These are phyloP conservation scores for Tetrapisispora fleetii DNA, from an alignment of 805 yeast genomes.

Conservation along the genomic window DNA sequence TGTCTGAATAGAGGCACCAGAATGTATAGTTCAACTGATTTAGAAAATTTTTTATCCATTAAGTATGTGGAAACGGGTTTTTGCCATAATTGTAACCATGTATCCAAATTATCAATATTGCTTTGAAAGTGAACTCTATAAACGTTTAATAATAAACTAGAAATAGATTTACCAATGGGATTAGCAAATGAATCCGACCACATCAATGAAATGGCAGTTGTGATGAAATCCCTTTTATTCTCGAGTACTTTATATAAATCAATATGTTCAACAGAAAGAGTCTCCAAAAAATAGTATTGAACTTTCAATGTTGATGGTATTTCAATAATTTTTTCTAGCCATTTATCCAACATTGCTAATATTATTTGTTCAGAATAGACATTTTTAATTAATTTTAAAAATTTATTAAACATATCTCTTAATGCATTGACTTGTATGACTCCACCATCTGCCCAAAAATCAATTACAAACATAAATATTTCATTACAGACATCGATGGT, in stretches of 20 bases:
- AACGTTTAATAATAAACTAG: conserved; percentile 31
- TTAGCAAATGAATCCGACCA: conserved; percentile 52
- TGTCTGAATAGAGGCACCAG: conserved; percentile 51
- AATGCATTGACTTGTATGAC: conserved; percentile 64
- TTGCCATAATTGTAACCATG: conserved; percentile 49
- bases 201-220: conserved; percentile 40
- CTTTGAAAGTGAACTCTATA: conserved; percentile 25
- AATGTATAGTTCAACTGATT: conserved; percentile 48
- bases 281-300: conserved; percentile 50
- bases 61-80: conserved; percentile 31
- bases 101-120: conserved; percentile 3
- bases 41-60: conserved; percentile 25
- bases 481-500: conserved; percentile 19
- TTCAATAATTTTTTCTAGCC: conserved; percentile 38
- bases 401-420: conserved; percentile 47
- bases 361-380: conserved; percentile 14
- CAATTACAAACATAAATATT: conserved; percentile 47
- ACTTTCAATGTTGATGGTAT: conserved; percentile 48
- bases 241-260: conserved; percentile 35
- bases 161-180: conserved; percentile 50
- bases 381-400: conserved; percentile 34
- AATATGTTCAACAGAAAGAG: conserved; percentile 37
- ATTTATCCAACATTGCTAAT: conserved; percentile 28
- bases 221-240: conserved; percentile 38
- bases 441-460: conserved; percentile 62